Conservation (phyloP, 2,329 filamentous ascomycete species). For the Coniochaeta prunicola region DNA sequence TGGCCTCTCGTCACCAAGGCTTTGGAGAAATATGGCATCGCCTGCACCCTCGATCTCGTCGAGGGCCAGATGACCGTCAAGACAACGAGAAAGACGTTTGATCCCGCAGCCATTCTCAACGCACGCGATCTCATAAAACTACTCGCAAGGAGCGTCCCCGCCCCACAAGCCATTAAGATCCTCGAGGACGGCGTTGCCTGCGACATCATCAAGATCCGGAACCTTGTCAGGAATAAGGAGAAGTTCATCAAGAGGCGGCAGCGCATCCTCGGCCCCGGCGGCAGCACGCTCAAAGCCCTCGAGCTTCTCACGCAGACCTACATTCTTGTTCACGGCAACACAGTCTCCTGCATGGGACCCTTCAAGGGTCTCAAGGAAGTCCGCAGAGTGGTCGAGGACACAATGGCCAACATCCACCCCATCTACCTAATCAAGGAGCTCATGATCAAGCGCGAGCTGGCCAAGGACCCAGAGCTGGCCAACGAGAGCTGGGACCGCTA, state of each 20-base stretch:
- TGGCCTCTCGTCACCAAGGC: constrained; percentile 88
- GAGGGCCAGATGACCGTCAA: constrained; percentile 96
- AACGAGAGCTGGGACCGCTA: constrained; percentile 94
- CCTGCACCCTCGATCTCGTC: constrained; percentile 86
- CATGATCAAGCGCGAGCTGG: constrained; percentile 77
- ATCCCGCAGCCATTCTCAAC: constrained; percentile 88
- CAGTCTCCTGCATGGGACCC: constrained; percentile 83
- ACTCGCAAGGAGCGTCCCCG: constrained; percentile 82
- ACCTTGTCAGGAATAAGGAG: constrained; percentile 86
- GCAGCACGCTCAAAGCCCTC: constrained; percentile 87
- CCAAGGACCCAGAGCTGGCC: constrained; percentile 72
- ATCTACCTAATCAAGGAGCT: constrained; percentile 74
- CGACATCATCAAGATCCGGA: constrained; percentile 94
- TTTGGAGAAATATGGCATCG: constrained; percentile 81
- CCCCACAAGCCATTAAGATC: constrained; percentile 89
- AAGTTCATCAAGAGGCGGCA: constrained; percentile 92
- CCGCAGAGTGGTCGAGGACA: constrained; percentile 82
- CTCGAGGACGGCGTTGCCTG: constrained; percentile 86
- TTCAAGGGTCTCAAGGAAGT: constrained; percentile 94
- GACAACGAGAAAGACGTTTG: constrained; percentile 85
- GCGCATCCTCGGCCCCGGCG: constrained; percentile 83
- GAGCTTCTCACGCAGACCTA: constrained; percentile 89
- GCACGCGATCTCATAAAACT: constrained; percentile 92
- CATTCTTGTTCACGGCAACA: constrained; percentile 94
- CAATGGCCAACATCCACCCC: constrained; percentile 94